Evolutionary conservation across 352 stramenopile species (phyloP), one percentile per base, ranked within the genome.

Genomic region (Globisporangium heterothallicum): DNA sequence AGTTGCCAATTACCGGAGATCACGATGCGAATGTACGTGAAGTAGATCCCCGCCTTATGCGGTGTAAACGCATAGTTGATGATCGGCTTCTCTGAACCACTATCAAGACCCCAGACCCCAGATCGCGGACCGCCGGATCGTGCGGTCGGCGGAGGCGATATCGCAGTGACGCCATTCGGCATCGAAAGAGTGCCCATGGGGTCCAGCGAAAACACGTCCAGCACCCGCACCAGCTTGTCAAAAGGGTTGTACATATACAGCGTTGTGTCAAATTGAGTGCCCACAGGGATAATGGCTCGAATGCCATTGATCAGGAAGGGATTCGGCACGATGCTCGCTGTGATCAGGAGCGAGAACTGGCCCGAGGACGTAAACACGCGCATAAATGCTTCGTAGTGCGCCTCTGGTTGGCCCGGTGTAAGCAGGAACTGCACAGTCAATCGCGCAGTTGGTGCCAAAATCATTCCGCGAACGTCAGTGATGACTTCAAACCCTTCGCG

Each of bases 311-410:
- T 44, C 8, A 62, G 66, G 48, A 70, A 66, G 5, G 49, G 34
- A 56, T 77, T 79, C 0, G 56, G 25, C 25, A 42, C 47, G 19
- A 74, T 59, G 16, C 24, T 70, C 34, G 49, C 67, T 59, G 16
- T 52, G 48, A 46, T 81, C 68, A 1, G 67, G 50, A 85, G 32
- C 14, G 64, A 47, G 43, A 88, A 82, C 26, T 71, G 42, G 2
- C 77, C 77, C 1, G 64, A 67, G 3, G 77, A 75, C 14, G 77
- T 84, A 7, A 63, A 49, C 4, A 88, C 40, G 14, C 73, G 60
- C 30, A 85, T 59, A 51, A 59, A 66, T 18, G 62, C 51, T 14
- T 69, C 57, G 14, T 45, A 54, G 34, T 64, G 46, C 9, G 56
- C 42, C 30, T 63, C 46, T 18, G 57, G 59, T 22, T 68, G 49